Conservation (phyloP, 1,284 basidiomycete genomes). For the Ustilago sp. region DNA sequence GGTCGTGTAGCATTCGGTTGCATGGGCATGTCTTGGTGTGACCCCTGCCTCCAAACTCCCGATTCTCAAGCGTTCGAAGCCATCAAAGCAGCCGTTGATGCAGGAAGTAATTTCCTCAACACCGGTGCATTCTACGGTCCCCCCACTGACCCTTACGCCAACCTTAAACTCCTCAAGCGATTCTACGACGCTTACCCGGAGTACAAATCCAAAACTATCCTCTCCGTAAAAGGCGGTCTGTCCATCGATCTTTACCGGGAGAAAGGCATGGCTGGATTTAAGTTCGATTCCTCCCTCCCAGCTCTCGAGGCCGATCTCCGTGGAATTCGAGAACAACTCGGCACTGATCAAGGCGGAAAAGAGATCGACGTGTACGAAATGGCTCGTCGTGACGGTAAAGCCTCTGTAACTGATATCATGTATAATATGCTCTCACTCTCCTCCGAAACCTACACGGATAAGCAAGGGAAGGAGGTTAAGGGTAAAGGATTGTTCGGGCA, state of each 20-base stretch:
- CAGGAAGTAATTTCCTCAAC: slow-evolving; percentile 73
- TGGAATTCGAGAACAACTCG: slow-evolving; percentile 45
- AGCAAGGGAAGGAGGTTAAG: slow-evolving; percentile 27
- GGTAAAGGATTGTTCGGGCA: slow-evolving; percentile 61
- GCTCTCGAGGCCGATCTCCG: slow-evolving; percentile 48
- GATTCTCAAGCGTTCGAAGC: slow-evolving; percentile 76
- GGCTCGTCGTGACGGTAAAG: slow-evolving; percentile 45
- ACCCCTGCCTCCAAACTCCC: slow-evolving; percentile 59
- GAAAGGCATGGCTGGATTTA: slow-evolving; percentile 45
- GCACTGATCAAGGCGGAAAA: slow-evolving; percentile 56
- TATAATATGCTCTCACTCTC: slow-evolving; percentile 52
- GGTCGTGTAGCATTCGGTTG: slow-evolving; percentile 59
- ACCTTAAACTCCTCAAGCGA: slow-evolving; percentile 72
- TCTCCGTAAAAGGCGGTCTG: slow-evolving; percentile 73
- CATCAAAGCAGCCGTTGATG: slow-evolving; percentile 75
- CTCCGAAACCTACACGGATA: slow-evolving; percentile 36
- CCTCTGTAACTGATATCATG: slow-evolving; percentile 44
- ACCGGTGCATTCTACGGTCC: slow-evolving; percentile 72
- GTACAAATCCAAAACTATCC: slow-evolving; percentile 73
- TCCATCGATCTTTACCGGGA: slow-evolving; percentile 25
- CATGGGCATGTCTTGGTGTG: slow-evolving; percentile 60
- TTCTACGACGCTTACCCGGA: slow-evolving; percentile 74
- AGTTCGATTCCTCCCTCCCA: slow-evolving; percentile 35
- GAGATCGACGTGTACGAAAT: slow-evolving; percentile 60
- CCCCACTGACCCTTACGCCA: slow-evolving; percentile 66